Conservation (phyloP, 345 rosid species). For the Litchi chinensis region DNA sequence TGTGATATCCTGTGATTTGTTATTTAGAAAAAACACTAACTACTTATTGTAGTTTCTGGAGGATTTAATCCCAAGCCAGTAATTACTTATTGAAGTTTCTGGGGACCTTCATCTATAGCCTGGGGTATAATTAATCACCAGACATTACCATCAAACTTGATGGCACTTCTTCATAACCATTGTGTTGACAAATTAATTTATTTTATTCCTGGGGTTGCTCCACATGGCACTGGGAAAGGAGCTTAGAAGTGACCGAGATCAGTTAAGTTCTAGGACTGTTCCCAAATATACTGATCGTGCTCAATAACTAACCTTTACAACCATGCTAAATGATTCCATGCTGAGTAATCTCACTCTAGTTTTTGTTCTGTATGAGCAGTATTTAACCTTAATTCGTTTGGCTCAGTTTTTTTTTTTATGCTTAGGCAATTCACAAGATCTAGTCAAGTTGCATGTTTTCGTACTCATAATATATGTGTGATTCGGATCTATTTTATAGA, state of each 20-base stretch:
- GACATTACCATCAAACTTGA: neutral
- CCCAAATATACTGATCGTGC: neutral
- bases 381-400: neutral
- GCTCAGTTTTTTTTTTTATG: neutral
- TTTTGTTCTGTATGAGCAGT: neutral
- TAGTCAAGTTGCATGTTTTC: neutral
- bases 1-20: neutral
- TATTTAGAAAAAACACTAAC: neutral
- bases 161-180: neutral
- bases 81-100: too few relatives aligned
- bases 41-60: neutral
- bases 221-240: neutral
- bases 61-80: neutral
- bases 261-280: neutral
- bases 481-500: neutral
- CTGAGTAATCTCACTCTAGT: neutral
- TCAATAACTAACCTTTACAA: neutral
- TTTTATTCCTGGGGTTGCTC: neutral
- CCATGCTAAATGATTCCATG: neutral
- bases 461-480: neutral
- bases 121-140: neutral
- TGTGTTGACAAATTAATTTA: neutral
- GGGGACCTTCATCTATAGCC: neutral
- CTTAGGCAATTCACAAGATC: neutral
- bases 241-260: neutral